Conservation (phyloP, 2,329 filamentous ascomycete species). For the Neophaeococcomyces aloes region DNA sequence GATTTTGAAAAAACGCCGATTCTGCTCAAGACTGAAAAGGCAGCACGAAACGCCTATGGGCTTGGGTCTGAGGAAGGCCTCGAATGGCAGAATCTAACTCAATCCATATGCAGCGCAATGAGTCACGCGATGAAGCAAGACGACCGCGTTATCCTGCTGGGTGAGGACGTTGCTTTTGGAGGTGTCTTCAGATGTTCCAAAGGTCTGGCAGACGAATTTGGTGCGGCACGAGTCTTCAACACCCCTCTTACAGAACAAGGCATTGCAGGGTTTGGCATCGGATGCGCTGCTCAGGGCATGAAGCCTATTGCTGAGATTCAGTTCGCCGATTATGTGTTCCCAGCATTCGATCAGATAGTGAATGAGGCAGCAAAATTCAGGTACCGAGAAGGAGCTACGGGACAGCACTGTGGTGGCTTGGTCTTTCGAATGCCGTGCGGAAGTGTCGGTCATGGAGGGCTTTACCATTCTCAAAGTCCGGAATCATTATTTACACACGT, state of each 20-base stretch:
- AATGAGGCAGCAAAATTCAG: slow-evolving; percentile 86
- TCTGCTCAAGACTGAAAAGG: slow-evolving; percentile 66
- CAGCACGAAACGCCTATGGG: slow-evolving; percentile 60
- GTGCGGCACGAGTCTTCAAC: slow-evolving; percentile 85
- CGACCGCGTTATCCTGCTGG: slow-evolving; percentile 80
- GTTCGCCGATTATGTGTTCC: slow-evolving; percentile 89
- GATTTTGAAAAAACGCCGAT: slow-evolving; percentile 78
- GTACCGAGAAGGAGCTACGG: slow-evolving; percentile 58
- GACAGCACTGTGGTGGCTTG: slow-evolving; percentile 62
- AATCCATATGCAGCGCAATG: slow-evolving; percentile 84
- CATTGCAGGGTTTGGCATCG: slow-evolving; percentile 87
- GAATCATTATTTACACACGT: slow-evolving; percentile 82
- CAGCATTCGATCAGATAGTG: slow-evolving; percentile 86
- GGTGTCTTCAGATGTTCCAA: slow-evolving; percentile 93
- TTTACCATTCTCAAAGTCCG: slow-evolving; percentile 84
- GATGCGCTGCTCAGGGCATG: slow-evolving; percentile 82
- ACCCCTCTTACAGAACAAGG: slow-evolving; percentile 91
- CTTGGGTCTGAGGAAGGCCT: slow-evolving; percentile 62
- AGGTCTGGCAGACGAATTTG: slow-evolving; percentile 79
- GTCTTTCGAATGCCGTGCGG: slow-evolving; percentile 87
- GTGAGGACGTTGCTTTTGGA: slow-evolving; percentile 93
- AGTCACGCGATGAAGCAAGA: slow-evolving; percentile 71
- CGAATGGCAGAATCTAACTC: slow-evolving; percentile 85
- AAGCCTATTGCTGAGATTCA: slow-evolving; percentile 88
- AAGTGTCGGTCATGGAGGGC: slow-evolving; percentile 75